Evolutionary conservation across 306 rosid genomes (phyloP).

Genomic region (Rosa rugosa): DNA sequence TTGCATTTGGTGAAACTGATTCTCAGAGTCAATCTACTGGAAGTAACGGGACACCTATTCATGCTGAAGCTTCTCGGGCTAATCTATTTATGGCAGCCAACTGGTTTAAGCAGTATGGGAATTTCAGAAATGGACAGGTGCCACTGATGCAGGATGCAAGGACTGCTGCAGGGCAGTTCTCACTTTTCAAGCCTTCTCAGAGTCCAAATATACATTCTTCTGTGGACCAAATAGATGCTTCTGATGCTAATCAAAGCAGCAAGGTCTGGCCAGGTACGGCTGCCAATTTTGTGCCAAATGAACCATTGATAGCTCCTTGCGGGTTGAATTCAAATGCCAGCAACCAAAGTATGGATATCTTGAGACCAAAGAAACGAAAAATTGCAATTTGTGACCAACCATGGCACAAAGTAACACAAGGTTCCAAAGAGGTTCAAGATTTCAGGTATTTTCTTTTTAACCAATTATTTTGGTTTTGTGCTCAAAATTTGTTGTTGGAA

Average conservation of each 20-base stretch:
- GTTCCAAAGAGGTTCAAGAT: conserved; percentile 38
- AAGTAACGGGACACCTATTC: conserved; percentile 23
- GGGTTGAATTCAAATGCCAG: conserved; percentile 26
- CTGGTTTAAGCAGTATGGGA: conserved; percentile 41
- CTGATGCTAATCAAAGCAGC: conserved; percentile 35
- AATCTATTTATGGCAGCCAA: conserved; percentile 31
- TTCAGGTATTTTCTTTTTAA: conserved; percentile 37
- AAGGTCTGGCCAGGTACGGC: conserved; percentile 35
- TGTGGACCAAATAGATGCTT: conserved; percentile 29
- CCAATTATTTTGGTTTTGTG: not conserved
- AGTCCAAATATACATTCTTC: conserved; percentile 29
- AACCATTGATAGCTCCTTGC: conserved; percentile 27
- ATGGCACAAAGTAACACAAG: conserved; percentile 45
- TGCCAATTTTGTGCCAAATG: conserved; percentile 22
- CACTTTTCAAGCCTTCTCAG: conserved; percentile 37
- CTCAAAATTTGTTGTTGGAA: not conserved
- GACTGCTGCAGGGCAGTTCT: conserved; percentile 31
- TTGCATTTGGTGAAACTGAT: conserved; percentile 31
- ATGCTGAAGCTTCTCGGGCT: conserved; percentile 30
- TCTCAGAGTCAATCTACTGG: conserved; percentile 33
- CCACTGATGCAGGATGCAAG: conserved; percentile 34
- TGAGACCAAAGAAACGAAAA: conserved; percentile 54
- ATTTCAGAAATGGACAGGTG: conserved; percentile 42
- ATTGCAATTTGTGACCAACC: conserved; percentile 37
- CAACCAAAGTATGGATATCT: conserved; percentile 19